These are phyloP conservation scores for Paralagenidium karlingii DNA, from an alignment of 352 stramenopile species.

Conservation along the genomic window DNA sequence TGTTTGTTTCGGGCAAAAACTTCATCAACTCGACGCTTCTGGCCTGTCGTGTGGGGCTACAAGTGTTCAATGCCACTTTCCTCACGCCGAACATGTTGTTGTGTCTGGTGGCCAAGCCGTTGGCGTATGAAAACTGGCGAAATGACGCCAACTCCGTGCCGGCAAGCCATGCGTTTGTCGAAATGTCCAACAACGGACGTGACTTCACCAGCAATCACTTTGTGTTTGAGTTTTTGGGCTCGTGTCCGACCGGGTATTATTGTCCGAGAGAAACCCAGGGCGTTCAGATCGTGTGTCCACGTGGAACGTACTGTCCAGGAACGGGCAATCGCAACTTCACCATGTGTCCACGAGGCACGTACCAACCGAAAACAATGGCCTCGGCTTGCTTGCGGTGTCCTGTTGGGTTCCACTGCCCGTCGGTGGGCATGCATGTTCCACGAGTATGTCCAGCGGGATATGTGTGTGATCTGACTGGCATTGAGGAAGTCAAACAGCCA, in stretches of 20 bases:
- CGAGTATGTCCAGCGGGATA: constrained; percentile 90
- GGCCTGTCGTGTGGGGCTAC: constrained; percentile 78
- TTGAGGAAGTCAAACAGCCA: constrained; percentile 82
- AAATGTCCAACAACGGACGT: constrained; percentile 92
- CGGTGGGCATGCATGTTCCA: constrained; percentile 87
- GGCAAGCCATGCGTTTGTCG: constrained; percentile 45
- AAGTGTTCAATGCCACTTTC: constrained; percentile 75
- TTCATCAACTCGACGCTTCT: constrained; percentile 91
- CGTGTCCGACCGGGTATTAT: constrained; percentile 82
- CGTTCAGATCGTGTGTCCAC: constrained; percentile 38
- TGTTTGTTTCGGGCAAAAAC: constrained; percentile 60
- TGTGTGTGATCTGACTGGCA: constrained; percentile 92
- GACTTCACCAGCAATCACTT: constrained; percentile 83
- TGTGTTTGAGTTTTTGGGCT: constrained; percentile 59
- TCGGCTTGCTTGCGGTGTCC: constrained; percentile 86
- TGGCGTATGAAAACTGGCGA: constrained; percentile 26
- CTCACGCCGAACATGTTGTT: constrained; percentile 77
- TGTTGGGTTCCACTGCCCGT: constrained; percentile 90
- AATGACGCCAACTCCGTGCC: constrained; percentile 6
- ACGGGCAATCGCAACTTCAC: constrained; percentile 87
- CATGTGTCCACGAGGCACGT: constrained; percentile 89
- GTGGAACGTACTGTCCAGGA: constrained; percentile 67
- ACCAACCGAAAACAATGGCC: constrained; percentile 76
- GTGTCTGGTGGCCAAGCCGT: constrained; percentile 55
- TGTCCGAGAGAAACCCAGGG: constrained; percentile 55